Evolutionary conservation across 257 asterid species (phyloP).

Genomic region (Gentiana straminea): DNA sequence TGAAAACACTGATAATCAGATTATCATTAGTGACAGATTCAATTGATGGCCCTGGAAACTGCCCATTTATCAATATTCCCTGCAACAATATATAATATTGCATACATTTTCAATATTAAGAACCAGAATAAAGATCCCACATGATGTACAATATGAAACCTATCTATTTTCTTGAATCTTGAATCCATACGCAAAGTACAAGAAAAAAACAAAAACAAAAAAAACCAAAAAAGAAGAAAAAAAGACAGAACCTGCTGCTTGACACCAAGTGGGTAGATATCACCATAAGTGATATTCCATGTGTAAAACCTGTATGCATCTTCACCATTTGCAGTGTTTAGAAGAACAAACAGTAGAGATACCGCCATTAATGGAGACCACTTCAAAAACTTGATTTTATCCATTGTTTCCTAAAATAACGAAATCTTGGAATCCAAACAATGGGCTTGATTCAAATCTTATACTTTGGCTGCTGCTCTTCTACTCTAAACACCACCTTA

Average conservation of each 20-base stretch:
- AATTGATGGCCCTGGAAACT: constrained; percentile 40
- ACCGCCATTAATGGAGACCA: constrained; percentile 11
- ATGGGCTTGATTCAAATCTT: no score
- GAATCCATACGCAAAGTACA: neutral
- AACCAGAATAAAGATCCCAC: neutral
- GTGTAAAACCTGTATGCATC: constrained; percentile 29
- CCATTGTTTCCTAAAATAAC: constrained; percentile 1
- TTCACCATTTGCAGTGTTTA: constrained; percentile 20
- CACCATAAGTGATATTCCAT: constrained; percentile 40
- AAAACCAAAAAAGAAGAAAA: neutral
- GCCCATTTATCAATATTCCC: constrained; percentile 48
- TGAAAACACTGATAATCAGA: constrained; percentile 29
- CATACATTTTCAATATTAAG: neutral
- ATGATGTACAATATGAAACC: neutral
- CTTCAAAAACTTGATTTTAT: constrained; percentile 7
- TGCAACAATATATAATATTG: constrained; percentile 10
- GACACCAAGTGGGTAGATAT: constrained; percentile 42
- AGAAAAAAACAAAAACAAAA: neutral
- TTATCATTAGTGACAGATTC: constrained; percentile 34
- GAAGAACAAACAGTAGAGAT: constrained; percentile 7
- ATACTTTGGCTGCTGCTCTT: no score
- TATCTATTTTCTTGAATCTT: neutral
- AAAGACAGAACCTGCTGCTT: constrained; percentile 29
- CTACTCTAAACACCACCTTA: no score
- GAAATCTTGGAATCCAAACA: no score